Conservation (phyloP, 768 basidiomycete species). For the Phylloporus scabripes region DNA sequence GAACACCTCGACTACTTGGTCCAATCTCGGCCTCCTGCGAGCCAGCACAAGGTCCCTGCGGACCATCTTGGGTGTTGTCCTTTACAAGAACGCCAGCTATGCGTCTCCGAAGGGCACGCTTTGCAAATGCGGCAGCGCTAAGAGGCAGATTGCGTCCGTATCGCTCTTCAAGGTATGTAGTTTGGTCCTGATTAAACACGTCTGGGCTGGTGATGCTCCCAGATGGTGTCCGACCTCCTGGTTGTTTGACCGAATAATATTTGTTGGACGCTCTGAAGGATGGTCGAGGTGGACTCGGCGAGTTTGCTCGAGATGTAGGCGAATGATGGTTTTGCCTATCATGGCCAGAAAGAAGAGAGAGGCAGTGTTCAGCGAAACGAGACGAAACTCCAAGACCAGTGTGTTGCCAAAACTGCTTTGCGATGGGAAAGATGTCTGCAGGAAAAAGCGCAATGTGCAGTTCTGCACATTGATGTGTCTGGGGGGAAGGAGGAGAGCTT, state of each 20-base stretch:
- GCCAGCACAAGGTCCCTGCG: slow-evolving; percentile 38
- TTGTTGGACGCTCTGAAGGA: slow-evolving; percentile 47
- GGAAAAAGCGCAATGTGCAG: slow-evolving; percentile 84
- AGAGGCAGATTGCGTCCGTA: slow-evolving; percentile 88
- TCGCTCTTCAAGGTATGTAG: slow-evolving; percentile 84
- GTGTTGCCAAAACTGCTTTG: slow-evolving; percentile 97
- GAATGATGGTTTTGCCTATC: slow-evolving; percentile 23
- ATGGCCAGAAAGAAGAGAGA: slow-evolving; percentile 57
- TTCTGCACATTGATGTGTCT: slow-evolving; percentile 40
- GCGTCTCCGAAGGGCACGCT: slow-evolving; percentile 78
- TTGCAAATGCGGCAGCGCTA: slow-evolving; percentile 68
- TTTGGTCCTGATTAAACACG: slow-evolving; percentile 54
- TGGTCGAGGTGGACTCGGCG: slow-evolving; percentile 24
- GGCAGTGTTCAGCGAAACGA: slow-evolving; percentile 76
- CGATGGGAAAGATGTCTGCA: slow-evolving; percentile 49
- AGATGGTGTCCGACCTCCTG: slow-evolving; percentile 7
- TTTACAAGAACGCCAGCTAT: slow-evolving; percentile 81
- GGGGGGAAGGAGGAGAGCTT: slow-evolving; percentile 27
- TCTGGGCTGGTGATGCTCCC: slow-evolving; percentile 31
- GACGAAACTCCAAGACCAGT: slow-evolving; percentile 87
- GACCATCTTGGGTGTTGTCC: slow-evolving; percentile 39
- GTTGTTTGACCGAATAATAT: slow-evolving; percentile 44
- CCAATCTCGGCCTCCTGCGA: slow-evolving; percentile 44
- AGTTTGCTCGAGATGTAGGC: slow-evolving; percentile 24
- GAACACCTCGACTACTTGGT: slow-evolving; percentile 63